phyloP scores from a whole-genome alignment of 1,284 basidiomycete genomes.

The Ustilago crameri region DNA sequence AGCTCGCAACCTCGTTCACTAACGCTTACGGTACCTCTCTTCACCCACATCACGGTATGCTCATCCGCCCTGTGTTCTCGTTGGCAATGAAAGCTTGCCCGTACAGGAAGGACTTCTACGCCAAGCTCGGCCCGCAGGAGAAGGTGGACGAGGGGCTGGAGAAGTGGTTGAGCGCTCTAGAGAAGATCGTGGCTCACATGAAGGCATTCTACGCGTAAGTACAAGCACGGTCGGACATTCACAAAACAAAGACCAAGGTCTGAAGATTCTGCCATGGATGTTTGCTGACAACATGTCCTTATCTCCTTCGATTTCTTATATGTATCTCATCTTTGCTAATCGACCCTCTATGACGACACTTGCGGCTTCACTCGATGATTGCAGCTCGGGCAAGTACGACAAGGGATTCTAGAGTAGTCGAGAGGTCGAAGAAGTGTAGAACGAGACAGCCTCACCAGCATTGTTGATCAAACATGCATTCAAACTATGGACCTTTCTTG shows the following conservation, averaged over 20 bases:
- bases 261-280: no score
- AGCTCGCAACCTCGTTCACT: slow-evolving; percentile 81
- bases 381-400: slow-evolving; percentile 53
- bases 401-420: slow-evolving; percentile 55
- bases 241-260: no score
- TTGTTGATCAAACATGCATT: slow-evolving; percentile 8
- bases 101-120: slow-evolving; percentile 87
- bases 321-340: not conserved
- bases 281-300: slow-evolving; percentile 2
- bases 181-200: slow-evolving; percentile 77
- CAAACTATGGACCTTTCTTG: not conserved
- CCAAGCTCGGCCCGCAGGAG: slow-evolving; percentile 82
- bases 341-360: no score
- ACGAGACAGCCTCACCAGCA: not conserved
- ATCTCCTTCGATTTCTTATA: not conserved
- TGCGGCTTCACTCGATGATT: no score
- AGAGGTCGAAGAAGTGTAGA: not conserved
- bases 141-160: slow-evolving; percentile 78
- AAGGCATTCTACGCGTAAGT: slow-evolving; percentile 74
- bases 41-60: slow-evolving; percentile 86
- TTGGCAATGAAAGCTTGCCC: slow-evolving; percentile 97
- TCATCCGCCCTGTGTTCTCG: slow-evolving; percentile 86
- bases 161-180: slow-evolving; percentile 82
- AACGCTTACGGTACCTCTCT: slow-evolving; percentile 85
- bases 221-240: no score